These are phyloP conservation scores for Elaphomyces granulatus DNA, from an alignment of 495 filamentous ascomycete genomes.

Conservation along the genomic window DNA sequence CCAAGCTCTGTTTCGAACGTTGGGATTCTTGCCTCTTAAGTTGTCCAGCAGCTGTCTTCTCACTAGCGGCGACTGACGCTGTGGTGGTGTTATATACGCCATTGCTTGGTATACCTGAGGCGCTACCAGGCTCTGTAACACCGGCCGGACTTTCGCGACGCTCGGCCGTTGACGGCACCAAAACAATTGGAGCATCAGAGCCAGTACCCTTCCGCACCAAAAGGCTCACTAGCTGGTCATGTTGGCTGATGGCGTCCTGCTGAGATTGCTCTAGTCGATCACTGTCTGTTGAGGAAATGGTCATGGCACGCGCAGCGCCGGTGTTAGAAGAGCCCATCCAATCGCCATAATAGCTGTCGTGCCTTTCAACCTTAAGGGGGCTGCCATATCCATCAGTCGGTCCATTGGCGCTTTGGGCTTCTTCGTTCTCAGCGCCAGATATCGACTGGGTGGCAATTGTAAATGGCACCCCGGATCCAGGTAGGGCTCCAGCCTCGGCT, in stretches of 20 bases:
- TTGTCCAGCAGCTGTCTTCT: slow-evolving; percentile 1
- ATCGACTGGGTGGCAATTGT: slow-evolving; percentile 3
- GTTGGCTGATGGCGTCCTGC: slow-evolving; percentile 11
- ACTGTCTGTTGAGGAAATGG: no score
- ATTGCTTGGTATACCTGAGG: not conserved
- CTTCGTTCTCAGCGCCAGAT: slow-evolving; percentile 6
- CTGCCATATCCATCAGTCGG: slow-evolving; percentile 1
- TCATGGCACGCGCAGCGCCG: no score
- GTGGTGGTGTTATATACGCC: slow-evolving; percentile 10
- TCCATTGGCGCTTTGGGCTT: slow-evolving; percentile 3
- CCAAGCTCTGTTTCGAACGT: slow-evolving; percentile 3
- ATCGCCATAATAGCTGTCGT: slow-evolving; percentile 31
- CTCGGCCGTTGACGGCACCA: slow-evolving; percentile 12
- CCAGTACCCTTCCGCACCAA: slow-evolving; percentile 10
- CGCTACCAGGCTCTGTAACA: not conserved
- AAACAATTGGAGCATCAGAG: slow-evolving; percentile 3
- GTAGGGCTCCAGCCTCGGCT: slow-evolving; percentile 39
- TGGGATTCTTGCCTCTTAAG: slow-evolving; percentile 4
- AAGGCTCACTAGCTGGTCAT: slow-evolving; percentile 5
- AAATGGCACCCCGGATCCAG: slow-evolving; percentile 30
- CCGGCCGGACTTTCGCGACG: slow-evolving; percentile 18
- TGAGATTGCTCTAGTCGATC: no score
- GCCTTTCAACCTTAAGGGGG: slow-evolving; percentile 15
- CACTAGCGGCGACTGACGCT: slow-evolving; percentile 10
- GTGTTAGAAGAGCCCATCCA: slow-evolving; percentile 28